phyloP scores from a whole-genome alignment of 208 protist genomes.

The Trypanosoma theileri region DNA sequence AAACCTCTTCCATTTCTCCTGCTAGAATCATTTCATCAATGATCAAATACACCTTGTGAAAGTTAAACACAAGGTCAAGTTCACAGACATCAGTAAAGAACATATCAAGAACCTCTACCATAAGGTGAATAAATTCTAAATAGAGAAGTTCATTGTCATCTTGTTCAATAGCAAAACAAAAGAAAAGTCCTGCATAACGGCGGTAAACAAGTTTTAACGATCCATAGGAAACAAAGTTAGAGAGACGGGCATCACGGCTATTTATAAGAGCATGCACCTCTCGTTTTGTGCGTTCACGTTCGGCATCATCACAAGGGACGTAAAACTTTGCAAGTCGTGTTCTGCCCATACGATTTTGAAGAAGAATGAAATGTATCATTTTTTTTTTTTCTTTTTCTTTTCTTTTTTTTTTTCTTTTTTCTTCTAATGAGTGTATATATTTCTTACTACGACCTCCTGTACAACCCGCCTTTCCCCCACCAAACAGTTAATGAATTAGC shows the following conservation, averaged over 20 bases:
- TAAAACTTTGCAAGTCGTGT: conserved; percentile 99
- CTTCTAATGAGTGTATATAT: not conserved
- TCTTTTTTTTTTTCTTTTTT: conserved; percentile 27
- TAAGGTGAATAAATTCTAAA: conserved; percentile 98
- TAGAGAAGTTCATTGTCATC: conserved; percentile 98
- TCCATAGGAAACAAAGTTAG: conserved; percentile 97
- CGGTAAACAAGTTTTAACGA: conserved; percentile 98
- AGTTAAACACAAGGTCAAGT: conserved; percentile 99
- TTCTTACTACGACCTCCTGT: not conserved
- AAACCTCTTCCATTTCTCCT: conserved; percentile 98
- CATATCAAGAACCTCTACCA: conserved; percentile 98
- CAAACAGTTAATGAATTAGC: not conserved
- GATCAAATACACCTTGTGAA: conserved; percentile 98
- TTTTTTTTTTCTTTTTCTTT: conserved; percentile 5
- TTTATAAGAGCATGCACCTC: conserved; percentile 97
- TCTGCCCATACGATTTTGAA: conserved; percentile 99
- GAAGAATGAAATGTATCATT: conserved; percentile 98
- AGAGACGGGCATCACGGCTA: conserved; percentile 90
- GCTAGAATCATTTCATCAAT: conserved; percentile 98
- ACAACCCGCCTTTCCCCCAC: not conserved
- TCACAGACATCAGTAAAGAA: conserved; percentile 99
- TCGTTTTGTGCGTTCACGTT: conserved; percentile 93
- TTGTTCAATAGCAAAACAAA: conserved; percentile 97
- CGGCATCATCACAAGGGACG: conserved; percentile 91
- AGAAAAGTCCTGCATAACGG: conserved; percentile 99